Evolutionary conservation across 1,284 basidiomycete species (phyloP).

Genomic region (Phylloboletellus chloephorus): DNA sequence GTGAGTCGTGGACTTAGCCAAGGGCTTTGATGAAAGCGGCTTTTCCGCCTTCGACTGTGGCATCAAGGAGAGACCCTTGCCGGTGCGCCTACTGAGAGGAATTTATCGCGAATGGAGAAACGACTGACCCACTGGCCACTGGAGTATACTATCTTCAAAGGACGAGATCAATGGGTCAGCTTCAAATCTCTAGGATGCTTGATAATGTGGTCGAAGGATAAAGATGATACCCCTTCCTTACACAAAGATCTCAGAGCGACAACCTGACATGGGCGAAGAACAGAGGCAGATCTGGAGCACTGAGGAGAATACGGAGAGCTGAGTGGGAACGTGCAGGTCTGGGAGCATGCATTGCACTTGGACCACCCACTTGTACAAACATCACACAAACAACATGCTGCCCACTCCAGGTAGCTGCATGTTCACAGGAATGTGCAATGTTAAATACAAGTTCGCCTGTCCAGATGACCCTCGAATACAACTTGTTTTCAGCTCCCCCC

Average conservation of each 20-base stretch:
- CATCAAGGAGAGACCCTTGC: conserved; percentile 8
- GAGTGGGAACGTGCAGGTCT: too few relatives aligned
- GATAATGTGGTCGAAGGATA: conserved; percentile 8
- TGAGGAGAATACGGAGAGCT: too few relatives aligned
- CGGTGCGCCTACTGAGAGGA: not conserved
- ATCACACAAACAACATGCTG: too few relatives aligned
- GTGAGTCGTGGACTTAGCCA: not conserved
- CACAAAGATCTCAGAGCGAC: conserved; percentile 13
- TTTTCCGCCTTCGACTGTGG: not conserved
- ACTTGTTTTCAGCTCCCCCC: too few relatives aligned
- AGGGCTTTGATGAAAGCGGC: conserved; percentile 17
- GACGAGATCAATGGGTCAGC: not conserved
- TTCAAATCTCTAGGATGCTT: conserved; percentile 4
- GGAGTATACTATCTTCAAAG: conserved; percentile 7
- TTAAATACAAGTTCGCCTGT: not conserved
- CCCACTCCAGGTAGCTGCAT: not conserved
- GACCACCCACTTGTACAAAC: too few relatives aligned
- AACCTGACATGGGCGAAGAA: too few relatives aligned
- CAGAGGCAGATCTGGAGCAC: too few relatives aligned
- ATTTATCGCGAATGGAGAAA: not conserved
- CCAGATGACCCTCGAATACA: not conserved
- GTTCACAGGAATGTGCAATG: not conserved
- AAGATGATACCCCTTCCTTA: conserved; percentile 5
- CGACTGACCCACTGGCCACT: conserved; percentile 7
- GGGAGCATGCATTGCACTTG: too few relatives aligned